Evolutionary conservation across 2,329 filamentous ascomycete genomes (phyloP).

Genomic region (Orbilia quercus): DNA sequence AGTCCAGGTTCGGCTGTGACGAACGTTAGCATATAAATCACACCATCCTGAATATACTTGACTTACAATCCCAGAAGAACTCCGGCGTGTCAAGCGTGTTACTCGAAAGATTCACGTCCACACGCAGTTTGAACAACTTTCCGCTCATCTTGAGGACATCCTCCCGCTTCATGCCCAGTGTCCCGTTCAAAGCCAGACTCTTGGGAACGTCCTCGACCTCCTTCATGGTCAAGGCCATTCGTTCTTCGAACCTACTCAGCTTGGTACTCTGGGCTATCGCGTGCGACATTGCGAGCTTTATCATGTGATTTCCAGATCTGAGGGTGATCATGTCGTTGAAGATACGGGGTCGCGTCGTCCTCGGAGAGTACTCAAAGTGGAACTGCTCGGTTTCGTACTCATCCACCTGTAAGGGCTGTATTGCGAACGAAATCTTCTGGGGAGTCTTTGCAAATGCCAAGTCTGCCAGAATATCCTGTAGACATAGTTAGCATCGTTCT

Average conservation of each 20-base stretch:
- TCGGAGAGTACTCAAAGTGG: conserved; percentile 93
- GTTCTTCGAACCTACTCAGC: conserved; percentile 92
- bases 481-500: conserved; percentile 19
- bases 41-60: background rate
- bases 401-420: conserved; percentile 81
- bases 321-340: conserved; percentile 99
- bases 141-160: conserved; percentile 95
- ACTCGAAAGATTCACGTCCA: conserved; percentile 88
- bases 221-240: conserved; percentile 93
- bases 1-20: conserved; percentile 79
- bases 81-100: conserved; percentile 96
- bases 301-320: conserved; percentile 95
- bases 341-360: conserved; percentile 80
- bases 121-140: conserved; percentile 87
- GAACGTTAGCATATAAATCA: conserved; percentile 5
- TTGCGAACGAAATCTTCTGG: conserved; percentile 75
- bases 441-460: conserved; percentile 84
- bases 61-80: conserved; percentile 88
- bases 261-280: conserved; percentile 98
- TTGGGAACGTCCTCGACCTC: conserved; percentile 93
- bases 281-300: conserved; percentile 96
- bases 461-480: conserved; percentile 84
- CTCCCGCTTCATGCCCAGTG: conserved; percentile 87
- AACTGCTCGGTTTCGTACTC: conserved; percentile 99
- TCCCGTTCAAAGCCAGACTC: conserved; percentile 85